A percentile compares a stretch with the other conserved stretches of the same genome.
These are phyloP conservation scores for Prosopis cineraria DNA, from an alignment of 306 rosid species.

Conservation along the genomic window DNA sequence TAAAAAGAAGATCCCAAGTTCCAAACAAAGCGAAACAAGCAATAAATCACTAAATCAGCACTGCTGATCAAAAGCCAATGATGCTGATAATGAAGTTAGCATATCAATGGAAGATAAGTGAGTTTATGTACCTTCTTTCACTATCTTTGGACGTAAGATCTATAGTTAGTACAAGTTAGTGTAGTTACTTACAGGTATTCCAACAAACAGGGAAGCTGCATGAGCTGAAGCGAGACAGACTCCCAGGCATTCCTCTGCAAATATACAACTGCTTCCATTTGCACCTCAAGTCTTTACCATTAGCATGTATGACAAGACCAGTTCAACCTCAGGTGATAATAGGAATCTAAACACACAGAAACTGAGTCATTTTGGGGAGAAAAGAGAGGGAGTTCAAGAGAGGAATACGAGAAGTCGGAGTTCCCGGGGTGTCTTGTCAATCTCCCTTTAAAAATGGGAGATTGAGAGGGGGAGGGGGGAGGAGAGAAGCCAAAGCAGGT, in stretches of 20 bases:
- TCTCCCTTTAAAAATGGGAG: conserved; percentile 29
- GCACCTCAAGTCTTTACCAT: neutral
- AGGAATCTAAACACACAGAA: conserved; percentile 16
- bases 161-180: neutral
- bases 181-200: conserved; percentile 33
- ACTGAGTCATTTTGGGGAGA: conserved; percentile 12
- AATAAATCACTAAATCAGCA: conserved; percentile 21
- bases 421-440: conserved; percentile 26
- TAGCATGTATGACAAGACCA: neutral
- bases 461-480: neutral
- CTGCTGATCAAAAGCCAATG: conserved; percentile 28
- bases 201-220: conserved; percentile 1
- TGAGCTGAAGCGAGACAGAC: conserved; percentile 34
- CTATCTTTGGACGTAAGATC: neutral
- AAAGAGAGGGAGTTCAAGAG: neutral
- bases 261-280: conserved; percentile 13
- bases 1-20: conserved; percentile 26
- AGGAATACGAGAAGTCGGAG: conserved; percentile 4
- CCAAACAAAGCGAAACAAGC: conserved; percentile 2
- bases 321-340: neutral
- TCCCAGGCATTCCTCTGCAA: conserved; percentile 34
- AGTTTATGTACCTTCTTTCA: neutral
- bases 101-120: neutral
- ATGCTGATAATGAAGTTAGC: conserved; percentile 9
- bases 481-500: conserved; percentile 30